Conservation (phyloP, 164 flowering plant species). For the Kingdonia uniflora region DNA sequence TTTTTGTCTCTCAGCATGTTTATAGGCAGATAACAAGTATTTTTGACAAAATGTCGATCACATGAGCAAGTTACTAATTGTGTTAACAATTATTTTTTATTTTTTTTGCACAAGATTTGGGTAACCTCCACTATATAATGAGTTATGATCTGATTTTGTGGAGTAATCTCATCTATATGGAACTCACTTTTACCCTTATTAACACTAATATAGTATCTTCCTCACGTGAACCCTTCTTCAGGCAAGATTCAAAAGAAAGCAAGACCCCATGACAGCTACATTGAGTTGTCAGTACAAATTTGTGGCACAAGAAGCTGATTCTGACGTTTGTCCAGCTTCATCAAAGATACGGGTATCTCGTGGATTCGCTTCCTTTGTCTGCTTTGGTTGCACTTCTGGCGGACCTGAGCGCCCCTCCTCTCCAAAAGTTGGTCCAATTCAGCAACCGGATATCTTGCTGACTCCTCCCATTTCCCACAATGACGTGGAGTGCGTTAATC, state of each 20-base stretch:
- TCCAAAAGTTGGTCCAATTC: slow-evolving; percentile 63
- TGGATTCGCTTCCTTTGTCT: slow-evolving; percentile 73
- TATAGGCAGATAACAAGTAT: too few species aligned
- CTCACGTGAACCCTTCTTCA: slow-evolving; percentile 33
- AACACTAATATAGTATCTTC: too few species aligned
- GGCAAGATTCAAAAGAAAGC: slow-evolving; percentile 53
- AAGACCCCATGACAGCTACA: slow-evolving; percentile 76
- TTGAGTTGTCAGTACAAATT: slow-evolving; percentile 90
- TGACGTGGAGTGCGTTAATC: slow-evolving; percentile 16
- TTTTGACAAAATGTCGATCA: too few species aligned
- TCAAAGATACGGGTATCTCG: slow-evolving; percentile 46
- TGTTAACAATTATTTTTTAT: too few species aligned
- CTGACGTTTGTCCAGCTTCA: slow-evolving; percentile 83
- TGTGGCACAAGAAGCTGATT: slow-evolving; percentile 63
- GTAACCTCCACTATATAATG: too few species aligned
- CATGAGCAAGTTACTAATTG: too few species aligned
- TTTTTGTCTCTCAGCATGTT: too few species aligned
- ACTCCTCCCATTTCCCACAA: slow-evolving; percentile 26
- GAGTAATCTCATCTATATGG: too few species aligned
- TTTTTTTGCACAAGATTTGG: too few species aligned
- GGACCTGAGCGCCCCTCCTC: slow-evolving; percentile 57
- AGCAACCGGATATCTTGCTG: slow-evolving; percentile 32
- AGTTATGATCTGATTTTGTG: too few species aligned
- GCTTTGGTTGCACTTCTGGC: slow-evolving; percentile 71
- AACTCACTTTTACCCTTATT: too few species aligned